Conservation (phyloP, 805 yeast species). For the Torulaspora gathmanii region DNA sequence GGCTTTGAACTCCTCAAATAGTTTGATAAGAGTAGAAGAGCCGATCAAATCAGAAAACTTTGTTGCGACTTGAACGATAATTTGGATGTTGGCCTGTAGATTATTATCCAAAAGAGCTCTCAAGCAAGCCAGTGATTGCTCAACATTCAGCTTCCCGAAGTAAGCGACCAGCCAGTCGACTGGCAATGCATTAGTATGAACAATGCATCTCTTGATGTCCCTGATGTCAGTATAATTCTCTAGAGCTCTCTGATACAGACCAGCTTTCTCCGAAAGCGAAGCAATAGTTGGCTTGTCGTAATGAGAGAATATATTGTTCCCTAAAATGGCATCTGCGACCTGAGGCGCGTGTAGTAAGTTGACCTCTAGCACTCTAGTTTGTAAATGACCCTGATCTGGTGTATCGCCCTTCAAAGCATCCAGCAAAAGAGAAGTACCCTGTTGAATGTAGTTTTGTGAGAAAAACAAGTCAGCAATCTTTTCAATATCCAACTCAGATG, state of each 20-base stretch:
- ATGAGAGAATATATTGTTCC: conserved; percentile 92
- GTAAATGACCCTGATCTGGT: conserved; percentile 93
- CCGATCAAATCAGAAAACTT: conserved; percentile 94
- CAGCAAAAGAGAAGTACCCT: conserved; percentile 93
- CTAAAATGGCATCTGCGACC: conserved; percentile 97
- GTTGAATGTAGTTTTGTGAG: conserved; percentile 90
- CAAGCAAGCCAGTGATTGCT: conserved; percentile 83
- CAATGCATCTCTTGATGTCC: conserved; percentile 92
- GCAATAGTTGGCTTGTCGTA: conserved; percentile 94
- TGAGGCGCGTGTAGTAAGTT: conserved; percentile 96
- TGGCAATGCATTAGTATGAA: conserved; percentile 78
- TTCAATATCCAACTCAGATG: conserved; percentile 67
- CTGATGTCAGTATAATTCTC: conserved; percentile 93
- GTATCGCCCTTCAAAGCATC: conserved; percentile 92
- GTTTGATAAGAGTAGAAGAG: conserved; percentile 72
- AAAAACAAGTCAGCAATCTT: conserved; percentile 89
- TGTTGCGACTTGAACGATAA: conserved; percentile 93
- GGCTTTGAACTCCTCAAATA: conserved; percentile 91
- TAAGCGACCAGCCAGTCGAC: conserved; percentile 89
- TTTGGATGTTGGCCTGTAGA: conserved; percentile 82
- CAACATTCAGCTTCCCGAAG: conserved; percentile 91
- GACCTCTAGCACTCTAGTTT: conserved; percentile 88
- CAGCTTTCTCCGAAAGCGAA: conserved; percentile 90
- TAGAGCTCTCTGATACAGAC: conserved; percentile 88
- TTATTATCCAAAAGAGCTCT: conserved; percentile 78